Percentiles rank a stretch among this genome's conserved stretches.
Conservation (phyloP, 2,329 filamentous ascomycete species). For the Diaporthe aspalathi region DNA sequence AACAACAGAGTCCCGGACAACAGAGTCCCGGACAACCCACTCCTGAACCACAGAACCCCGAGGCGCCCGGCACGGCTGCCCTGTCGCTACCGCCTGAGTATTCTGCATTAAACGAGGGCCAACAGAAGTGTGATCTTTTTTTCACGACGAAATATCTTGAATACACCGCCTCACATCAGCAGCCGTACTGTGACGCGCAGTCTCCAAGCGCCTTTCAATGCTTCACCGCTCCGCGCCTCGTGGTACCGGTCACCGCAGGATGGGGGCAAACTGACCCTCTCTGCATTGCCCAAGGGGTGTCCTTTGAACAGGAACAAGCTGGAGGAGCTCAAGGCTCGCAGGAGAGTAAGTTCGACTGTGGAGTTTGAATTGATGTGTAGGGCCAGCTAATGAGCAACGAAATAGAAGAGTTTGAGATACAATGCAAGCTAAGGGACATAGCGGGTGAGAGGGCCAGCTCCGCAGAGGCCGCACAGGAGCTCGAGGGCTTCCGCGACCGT, state of each 20-base stretch:
- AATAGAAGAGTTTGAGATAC: slow-evolving; percentile 34
- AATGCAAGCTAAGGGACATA: slow-evolving; percentile 38
- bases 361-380: neutral
- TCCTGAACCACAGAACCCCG: neutral
- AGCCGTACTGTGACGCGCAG: slow-evolving; percentile 29
- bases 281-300: slow-evolving; percentile 40
- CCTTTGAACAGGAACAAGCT: slow-evolving; percentile 28
- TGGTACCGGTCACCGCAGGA: neutral
- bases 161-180: slow-evolving; percentile 33
- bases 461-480: slow-evolving; percentile 29
- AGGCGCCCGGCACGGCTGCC: neutral
- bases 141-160: slow-evolving; percentile 15
- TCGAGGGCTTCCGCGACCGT: slow-evolving; percentile 40
- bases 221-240: slow-evolving; percentile 28
- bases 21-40: neutral
- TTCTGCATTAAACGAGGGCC: slow-evolving; percentile 7
- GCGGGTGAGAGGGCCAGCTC: slow-evolving; percentile 9
- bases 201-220: slow-evolving; percentile 25
- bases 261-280: slow-evolving; percentile 36
- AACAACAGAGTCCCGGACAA: neutral
- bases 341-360: neutral
- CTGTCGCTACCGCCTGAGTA: slow-evolving; percentile 5
- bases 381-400: neutral
- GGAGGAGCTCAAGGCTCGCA: neutral
- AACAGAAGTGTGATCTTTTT: slow-evolving; percentile 21